Evolutionary conservation across 2,329 filamentous ascomycete species (phyloP).

Genomic region (Sphaerulina populicola): DNA sequence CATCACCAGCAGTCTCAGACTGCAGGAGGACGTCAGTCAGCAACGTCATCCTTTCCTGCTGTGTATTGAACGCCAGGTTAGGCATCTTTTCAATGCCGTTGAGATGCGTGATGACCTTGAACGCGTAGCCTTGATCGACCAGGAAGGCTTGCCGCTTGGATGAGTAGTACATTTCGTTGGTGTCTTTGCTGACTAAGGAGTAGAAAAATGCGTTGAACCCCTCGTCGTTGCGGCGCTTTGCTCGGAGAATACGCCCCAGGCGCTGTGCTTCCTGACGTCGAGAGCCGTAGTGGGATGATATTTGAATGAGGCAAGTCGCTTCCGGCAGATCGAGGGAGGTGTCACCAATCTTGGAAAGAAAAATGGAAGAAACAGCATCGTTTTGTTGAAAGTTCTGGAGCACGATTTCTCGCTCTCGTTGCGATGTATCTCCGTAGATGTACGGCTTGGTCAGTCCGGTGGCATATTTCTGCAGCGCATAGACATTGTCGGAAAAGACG

Average conservation of each 20-base stretch:
- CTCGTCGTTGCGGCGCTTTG: conserved; percentile 92
- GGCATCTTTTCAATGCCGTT: conserved; percentile 81
- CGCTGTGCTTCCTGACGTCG: conserved; percentile 93
- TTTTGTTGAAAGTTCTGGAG: conserved; percentile 95
- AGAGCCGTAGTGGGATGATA: conserved; percentile 94
- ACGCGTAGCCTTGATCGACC: conserved; percentile 95
- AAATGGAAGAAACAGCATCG: conserved; percentile 79
- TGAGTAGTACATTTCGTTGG: conserved; percentile 95
- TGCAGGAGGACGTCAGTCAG: conserved; percentile 84
- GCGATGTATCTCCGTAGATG: conserved; percentile 82
- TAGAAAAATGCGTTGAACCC: conserved; percentile 99
- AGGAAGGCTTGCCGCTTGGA: conserved; percentile 94
- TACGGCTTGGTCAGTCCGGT: conserved; percentile 75
- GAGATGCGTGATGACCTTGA: conserved; percentile 96
- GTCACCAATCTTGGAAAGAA: conserved; percentile 94
- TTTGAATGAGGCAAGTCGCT: conserved; percentile 92
- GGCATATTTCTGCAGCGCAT: conserved; percentile 79
- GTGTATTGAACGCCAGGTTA: conserved; percentile 68
- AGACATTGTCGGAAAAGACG: conserved; percentile 96
- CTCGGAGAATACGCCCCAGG: conserved; percentile 82
- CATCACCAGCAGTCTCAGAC: conserved; percentile 64
- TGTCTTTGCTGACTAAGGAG: conserved; percentile 93
- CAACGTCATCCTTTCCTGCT: conserved; percentile 73
- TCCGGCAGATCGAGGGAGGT: conserved; percentile 96
- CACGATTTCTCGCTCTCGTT: conserved; percentile 76